These are phyloP conservation scores for Linum tenue DNA, from an alignment of 345 rosid species.

Conservation along the genomic window DNA sequence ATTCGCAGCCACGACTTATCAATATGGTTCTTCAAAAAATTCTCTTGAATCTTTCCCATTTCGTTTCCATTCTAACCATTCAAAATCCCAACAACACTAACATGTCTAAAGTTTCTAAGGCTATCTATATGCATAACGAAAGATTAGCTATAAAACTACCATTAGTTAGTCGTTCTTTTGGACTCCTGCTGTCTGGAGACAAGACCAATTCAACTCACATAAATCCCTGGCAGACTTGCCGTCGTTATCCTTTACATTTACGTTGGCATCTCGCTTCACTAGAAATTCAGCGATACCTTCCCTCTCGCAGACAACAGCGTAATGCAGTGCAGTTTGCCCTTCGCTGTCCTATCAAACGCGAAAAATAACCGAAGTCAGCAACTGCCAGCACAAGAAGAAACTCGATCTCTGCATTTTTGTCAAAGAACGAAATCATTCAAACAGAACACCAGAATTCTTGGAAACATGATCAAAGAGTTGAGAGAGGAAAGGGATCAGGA, in stretches of 20 bases:
- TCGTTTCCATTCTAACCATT: no score
- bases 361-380: constrained; percentile 8
- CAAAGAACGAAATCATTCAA: no score
- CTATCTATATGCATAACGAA: neutral
- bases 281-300: constrained; percentile 66
- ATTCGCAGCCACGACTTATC: no score
- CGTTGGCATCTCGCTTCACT: constrained; percentile 66
- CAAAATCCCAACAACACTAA: no score
- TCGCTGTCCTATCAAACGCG: constrained; percentile 60
- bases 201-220: constrained; percentile 64
- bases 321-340: constrained; percentile 90
- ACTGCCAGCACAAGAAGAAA: no score
- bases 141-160: neutral
- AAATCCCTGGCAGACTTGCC: constrained; percentile 59
- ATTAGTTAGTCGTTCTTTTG: neutral
- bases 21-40: no score
- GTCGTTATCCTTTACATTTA: constrained; percentile 49
- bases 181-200: constrained; percentile 17
- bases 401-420: neutral
- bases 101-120: neutral
- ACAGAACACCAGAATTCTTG: no score
- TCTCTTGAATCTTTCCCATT: no score
- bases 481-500: neutral
- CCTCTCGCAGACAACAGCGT: constrained; percentile 85
- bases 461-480: neutral